phyloP scores from a whole-genome alignment of 1,284 basidiomycete genomes.

The Coniferiporia sulphurascens region DNA sequence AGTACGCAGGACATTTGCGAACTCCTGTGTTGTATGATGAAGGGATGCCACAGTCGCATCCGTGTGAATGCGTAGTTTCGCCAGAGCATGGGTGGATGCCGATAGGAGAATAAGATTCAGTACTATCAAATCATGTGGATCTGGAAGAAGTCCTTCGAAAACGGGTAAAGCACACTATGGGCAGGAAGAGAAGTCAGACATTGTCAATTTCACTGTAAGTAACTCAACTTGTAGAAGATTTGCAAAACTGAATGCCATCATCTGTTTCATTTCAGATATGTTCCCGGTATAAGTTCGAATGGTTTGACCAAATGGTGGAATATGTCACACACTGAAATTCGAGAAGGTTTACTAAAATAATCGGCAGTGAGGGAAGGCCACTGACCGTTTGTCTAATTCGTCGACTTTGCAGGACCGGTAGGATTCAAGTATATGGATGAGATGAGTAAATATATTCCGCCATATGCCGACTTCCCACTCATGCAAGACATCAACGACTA shows the following conservation, averaged over 20 bases:
- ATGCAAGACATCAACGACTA: slow-evolving; percentile 27
- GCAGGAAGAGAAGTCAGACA: too few species aligned
- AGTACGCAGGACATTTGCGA: slow-evolving; percentile 19
- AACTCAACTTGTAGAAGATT: slow-evolving; percentile 27
- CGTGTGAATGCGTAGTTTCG: slow-evolving; percentile 30
- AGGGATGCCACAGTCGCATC: slow-evolving; percentile 22
- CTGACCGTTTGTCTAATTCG: slow-evolving; percentile 8
- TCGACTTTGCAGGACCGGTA: slow-evolving; percentile 4
- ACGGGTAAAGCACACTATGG: slow-evolving; percentile 19
- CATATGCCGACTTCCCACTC: slow-evolving; percentile 28
- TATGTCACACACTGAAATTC: too few species aligned
- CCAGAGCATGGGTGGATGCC: slow-evolving; percentile 27
- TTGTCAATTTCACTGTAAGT: background rate
- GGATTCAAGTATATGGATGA: slow-evolving; percentile 23
- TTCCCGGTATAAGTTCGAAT: slow-evolving; percentile 25
- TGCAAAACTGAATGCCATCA: slow-evolving; percentile 28
- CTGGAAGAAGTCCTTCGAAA: slow-evolving; percentile 28
- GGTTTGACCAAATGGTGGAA: slow-evolving; percentile 20
- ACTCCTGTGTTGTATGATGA: slow-evolving; percentile 16
- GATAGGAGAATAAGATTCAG: slow-evolving; percentile 23
- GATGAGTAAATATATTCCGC: slow-evolving; percentile 24
- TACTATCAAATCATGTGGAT: slow-evolving; percentile 21
- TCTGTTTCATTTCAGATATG: slow-evolving; percentile 26
- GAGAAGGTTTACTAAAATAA: too few species aligned
- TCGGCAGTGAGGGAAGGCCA: too few species aligned